Percentiles rank a stretch among this genome's conserved stretches.
phyloP scores from a whole-genome alignment of 495 filamentous ascomycete genomes.

The Penicillium pulvis region DNA sequence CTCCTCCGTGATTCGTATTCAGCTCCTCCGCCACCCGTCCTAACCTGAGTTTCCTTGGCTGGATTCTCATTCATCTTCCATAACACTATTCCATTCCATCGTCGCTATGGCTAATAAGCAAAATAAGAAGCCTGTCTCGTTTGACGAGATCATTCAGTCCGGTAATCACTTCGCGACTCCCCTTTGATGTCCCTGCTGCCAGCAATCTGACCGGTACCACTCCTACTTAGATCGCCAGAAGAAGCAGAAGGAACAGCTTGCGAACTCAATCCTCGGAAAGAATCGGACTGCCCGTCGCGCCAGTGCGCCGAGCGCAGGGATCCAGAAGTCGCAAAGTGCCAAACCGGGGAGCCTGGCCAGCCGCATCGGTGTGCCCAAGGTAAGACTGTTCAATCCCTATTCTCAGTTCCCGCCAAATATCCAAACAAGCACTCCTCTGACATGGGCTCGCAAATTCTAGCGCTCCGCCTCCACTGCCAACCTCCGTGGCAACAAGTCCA shows the following conservation, averaged over 20 bases:
- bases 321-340: constrained; percentile 46
- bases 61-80: neutral
- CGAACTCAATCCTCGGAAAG: constrained; percentile 68
- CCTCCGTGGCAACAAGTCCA: constrained; percentile 34
- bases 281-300: constrained; percentile 51
- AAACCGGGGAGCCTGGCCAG: constrained; percentile 65
- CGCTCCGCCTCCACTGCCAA: constrained; percentile 44
- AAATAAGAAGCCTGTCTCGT: constrained; percentile 46
- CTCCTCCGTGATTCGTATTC: neutral
- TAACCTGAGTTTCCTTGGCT: neutral
- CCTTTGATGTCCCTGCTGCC: neutral
- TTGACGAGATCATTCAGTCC: constrained; percentile 66
- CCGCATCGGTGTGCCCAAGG: constrained; percentile 74
- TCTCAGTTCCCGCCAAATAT: neutral
- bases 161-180: constrained; percentile 40
- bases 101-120: constrained; percentile 49
- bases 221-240: constrained; percentile 60
- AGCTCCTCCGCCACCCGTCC: neutral
- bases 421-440: constrained; percentile 1
- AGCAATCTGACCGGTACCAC: constrained; percentile 10
- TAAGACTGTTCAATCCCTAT: constrained; percentile 29
- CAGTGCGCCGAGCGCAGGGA: constrained; percentile 55
- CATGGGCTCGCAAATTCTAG: constrained; percentile 24
- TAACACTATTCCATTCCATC: neutral
- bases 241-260: constrained; percentile 70